A percentile compares a stretch with the other conserved stretches of the same genome.
Conservation (phyloP, 257 asterid species). For the Echites panduratus region DNA sequence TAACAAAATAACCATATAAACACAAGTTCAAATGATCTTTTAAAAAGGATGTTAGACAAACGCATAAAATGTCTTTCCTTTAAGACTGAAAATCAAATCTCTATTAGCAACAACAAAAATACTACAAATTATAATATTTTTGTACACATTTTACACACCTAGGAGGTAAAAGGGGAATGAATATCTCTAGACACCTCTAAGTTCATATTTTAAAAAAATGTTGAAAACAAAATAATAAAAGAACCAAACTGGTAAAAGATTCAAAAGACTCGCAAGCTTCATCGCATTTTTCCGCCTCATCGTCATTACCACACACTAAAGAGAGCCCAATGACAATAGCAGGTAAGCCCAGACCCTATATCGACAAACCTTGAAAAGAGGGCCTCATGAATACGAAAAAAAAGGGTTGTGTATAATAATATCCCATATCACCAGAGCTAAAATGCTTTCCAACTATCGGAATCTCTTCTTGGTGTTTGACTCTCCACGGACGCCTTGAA, state of each 20-base stretch:
- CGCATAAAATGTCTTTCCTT: neutral
- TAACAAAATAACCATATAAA: too few relatives aligned
- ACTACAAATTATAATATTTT: slow-evolving; percentile 10
- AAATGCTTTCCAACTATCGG: slow-evolving; percentile 84
- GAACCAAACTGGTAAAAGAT: slow-evolving; percentile 17
- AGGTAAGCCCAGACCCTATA: slow-evolving; percentile 7
- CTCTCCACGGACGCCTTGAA: slow-evolving; percentile 58
- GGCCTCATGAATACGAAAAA: slow-evolving; percentile 1
- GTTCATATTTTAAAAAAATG: slow-evolving; percentile 9
- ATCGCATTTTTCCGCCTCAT: neutral
- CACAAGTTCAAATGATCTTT: too few relatives aligned
- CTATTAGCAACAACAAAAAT: slow-evolving; percentile 13
- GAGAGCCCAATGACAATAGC: slow-evolving; percentile 4
- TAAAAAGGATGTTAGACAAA: neutral
- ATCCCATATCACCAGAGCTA: slow-evolving; percentile 20
- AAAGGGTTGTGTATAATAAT: slow-evolving; percentile 1
- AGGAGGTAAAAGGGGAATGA: slow-evolving; percentile 9
- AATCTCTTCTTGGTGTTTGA: slow-evolving; percentile 63
- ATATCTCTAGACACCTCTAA: slow-evolving; percentile 3
- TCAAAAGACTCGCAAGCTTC: slow-evolving; percentile 6
- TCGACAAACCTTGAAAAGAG: neutral
- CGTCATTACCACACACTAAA: neutral
- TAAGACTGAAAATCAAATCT: slow-evolving; percentile 1
- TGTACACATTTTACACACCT: slow-evolving; percentile 31
- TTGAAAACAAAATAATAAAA: slow-evolving; percentile 16